Evolutionary conservation across 179 eudicot genomes (phyloP).

Genomic region (Spinacia oleracea): DNA sequence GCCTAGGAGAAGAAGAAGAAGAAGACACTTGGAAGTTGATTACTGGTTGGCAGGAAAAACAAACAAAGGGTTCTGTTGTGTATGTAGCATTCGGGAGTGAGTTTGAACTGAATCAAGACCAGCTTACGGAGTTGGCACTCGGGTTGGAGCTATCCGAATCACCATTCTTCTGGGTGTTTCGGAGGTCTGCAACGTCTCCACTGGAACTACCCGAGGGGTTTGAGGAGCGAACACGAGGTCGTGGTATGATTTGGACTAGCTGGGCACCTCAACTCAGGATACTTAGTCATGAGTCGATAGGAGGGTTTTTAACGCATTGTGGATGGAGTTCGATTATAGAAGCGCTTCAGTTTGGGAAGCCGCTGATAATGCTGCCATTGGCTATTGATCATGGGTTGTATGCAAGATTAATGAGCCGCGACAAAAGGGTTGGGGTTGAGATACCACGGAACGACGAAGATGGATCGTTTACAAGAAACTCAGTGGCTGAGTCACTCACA

Average conservation of each 20-base stretch:
- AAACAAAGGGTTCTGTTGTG: constrained; percentile 35
- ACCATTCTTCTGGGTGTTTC: constrained; percentile 49
- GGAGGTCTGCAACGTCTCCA: constrained; percentile 19
- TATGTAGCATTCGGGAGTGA: constrained; percentile 56
- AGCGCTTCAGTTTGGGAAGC: constrained; percentile 36
- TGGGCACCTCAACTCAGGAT: constrained; percentile 57
- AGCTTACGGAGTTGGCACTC: constrained; percentile 44
- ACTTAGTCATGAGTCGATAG: constrained; percentile 47
- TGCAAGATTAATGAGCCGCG: constrained; percentile 34
- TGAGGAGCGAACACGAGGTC: constrained; percentile 31
- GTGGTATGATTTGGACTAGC: constrained; percentile 39
- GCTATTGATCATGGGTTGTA: constrained; percentile 34
- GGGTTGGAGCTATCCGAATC: constrained; percentile 43
- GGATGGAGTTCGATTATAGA: constrained; percentile 48
- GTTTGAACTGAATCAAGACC: constrained; percentile 37
- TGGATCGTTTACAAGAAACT: constrained; percentile 36
- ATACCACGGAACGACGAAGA: constrained; percentile 41
- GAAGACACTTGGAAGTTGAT: neutral
- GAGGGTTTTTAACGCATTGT: constrained; percentile 52
- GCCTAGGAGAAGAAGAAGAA: neutral
- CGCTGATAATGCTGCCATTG: constrained; percentile 32
- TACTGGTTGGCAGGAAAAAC: constrained; percentile 36
- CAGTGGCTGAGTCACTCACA: constrained; percentile 38
- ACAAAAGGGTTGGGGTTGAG: constrained; percentile 38
- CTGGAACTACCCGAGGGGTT: constrained; percentile 42